Evolutionary conservation across 2,329 filamentous ascomycete genomes (phyloP), one percentile per base, ranked within the genome.

Genomic region (Aspergillus phoenicis): DNA sequence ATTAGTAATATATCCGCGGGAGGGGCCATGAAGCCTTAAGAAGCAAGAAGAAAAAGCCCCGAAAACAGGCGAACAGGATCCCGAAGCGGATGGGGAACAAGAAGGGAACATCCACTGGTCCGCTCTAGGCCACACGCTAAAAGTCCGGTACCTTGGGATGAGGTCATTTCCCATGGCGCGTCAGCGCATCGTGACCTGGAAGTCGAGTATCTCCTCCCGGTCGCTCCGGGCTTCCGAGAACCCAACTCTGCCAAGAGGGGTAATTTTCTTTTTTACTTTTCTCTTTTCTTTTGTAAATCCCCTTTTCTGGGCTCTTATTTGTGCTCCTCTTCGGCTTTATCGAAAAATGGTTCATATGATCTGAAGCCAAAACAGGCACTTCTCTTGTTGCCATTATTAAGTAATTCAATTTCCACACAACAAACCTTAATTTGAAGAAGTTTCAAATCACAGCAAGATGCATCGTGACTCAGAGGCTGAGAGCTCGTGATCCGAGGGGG

Each of bases 141-240:
- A 53, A 48, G 48, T 8, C 36, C 47, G 47, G 64, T 65, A 65
- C 64, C 59, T 64, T 64, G 55, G 55, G 47, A 66, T 66, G 64
- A 66, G 59, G 63, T 66, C 64, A 66, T 63, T 52, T 45, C 45
- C 38, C 53, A 60, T 56, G 58, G 63, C 52, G 52, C 24, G 15
- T 52, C 62, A 58, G 59, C 58, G 58, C 58, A 47, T 17, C 54
- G 58, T 62, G 64, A 66, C 64, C 54, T 61, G 38, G 55, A 20
- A 20, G 30, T 24, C 7, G 58, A 61, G 63, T 63, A 53, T 36
- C 10, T 54, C 58, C 57, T 57, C 47, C 58, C 64, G 60, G 60
- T 39, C 41, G 49, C 62, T 66, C 62, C 64, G 62, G 60, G 52
- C 58, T 57, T 59, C 64, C 62, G 62, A 59, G 49, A 49, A 10